phyloP scores from a whole-genome alignment of 305 asterid genomes.

The Stenogyne calaminthoides region DNA sequence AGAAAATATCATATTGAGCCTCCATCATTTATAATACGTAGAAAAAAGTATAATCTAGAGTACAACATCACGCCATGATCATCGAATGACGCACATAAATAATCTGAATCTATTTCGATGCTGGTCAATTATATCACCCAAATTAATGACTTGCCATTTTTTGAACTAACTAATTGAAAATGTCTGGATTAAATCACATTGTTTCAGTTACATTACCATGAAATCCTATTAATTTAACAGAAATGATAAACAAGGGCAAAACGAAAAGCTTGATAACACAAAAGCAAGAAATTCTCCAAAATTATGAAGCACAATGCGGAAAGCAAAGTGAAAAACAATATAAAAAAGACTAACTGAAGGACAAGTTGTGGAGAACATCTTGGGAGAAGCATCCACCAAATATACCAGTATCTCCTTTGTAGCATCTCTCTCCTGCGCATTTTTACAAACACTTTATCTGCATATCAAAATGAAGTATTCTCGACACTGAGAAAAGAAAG shows the following conservation, averaged over 20 bases:
- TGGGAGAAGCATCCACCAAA: constrained; percentile 92
- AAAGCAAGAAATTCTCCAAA: not conserved
- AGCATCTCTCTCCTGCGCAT: constrained; percentile 64
- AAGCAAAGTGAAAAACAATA: not conserved
- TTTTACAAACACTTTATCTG: constrained; percentile 24
- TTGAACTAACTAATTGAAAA: not conserved
- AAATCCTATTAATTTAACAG: not conserved
- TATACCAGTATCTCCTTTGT: constrained; percentile 73
- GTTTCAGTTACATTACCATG: not conserved
- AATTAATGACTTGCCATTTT: not conserved
- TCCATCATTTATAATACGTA: not conserved
- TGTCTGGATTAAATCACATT: not conserved
- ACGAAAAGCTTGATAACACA: not conserved
- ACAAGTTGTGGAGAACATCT: constrained; percentile 69
- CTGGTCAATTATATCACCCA: not conserved
- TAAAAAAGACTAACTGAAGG: constrained; percentile 43
- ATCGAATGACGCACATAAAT: not conserved
- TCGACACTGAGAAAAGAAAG: not conserved
- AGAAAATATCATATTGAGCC: constrained; percentile 14
- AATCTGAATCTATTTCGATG: not conserved
- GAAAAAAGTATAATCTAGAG: constrained; percentile 17
- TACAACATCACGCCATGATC: not conserved
- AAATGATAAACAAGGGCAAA: not conserved
- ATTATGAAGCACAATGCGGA: not conserved
- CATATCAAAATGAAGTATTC: constrained; percentile 2